Conservation (phyloP, 75 land plant genomes). For the Larix kaempferi region DNA sequence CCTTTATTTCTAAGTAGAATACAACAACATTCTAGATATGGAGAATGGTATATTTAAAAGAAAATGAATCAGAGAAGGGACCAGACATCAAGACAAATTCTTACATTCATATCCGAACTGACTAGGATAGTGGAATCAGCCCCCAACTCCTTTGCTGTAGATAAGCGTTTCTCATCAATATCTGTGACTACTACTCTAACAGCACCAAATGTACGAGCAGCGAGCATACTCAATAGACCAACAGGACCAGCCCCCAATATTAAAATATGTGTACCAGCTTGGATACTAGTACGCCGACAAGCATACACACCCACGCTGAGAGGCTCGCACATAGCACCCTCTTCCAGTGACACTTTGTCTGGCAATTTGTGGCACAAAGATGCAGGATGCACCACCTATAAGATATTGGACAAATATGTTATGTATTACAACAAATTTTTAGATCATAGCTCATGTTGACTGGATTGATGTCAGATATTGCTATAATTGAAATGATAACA, state of each 20-base stretch:
- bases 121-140: slow-evolving; percentile 65
- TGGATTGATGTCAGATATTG: background rate
- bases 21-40: background rate
- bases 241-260: slow-evolving; percentile 92
- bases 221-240: slow-evolving; percentile 77
- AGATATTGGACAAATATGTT: background rate
- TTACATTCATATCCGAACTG: slow-evolving; percentile 55
- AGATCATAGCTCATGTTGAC: background rate
- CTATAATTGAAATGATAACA: background rate
- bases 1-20: background rate
- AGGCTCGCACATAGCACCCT: slow-evolving; percentile 52
- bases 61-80: background rate
- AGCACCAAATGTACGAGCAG: slow-evolving; percentile 88
- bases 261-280: slow-evolving; percentile 72
- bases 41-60: background rate
- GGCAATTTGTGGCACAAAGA: slow-evolving; percentile 43
- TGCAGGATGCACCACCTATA: slow-evolving; percentile 47
- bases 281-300: slow-evolving; percentile 69
- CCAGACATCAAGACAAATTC: background rate
- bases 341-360: slow-evolving; percentile 36
- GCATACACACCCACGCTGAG: slow-evolving; percentile 75
- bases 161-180: slow-evolving; percentile 67
- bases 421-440: background rate
- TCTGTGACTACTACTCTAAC: slow-evolving; percentile 68
- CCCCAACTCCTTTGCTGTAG: slow-evolving; percentile 77